Conservation (phyloP, 441 rosid species). For the Raphanus hybrid region DNA sequence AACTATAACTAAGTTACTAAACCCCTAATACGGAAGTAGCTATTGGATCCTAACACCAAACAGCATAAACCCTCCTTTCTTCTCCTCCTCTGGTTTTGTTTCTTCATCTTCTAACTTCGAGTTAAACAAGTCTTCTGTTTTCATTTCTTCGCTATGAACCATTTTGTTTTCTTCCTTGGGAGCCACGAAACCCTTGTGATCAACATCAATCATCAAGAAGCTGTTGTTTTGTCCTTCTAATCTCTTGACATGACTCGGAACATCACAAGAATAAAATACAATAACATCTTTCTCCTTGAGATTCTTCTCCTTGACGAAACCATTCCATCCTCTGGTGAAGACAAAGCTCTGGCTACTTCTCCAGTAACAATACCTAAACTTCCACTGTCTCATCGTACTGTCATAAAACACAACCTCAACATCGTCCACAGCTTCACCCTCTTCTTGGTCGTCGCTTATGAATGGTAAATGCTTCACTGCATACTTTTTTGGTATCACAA, state of each 20-base stretch:
- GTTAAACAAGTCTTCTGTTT: conserved; percentile 31
- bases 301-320: conserved; percentile 7
- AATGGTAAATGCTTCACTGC: conserved; percentile 1
- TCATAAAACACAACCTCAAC: background rate
- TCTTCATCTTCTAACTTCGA: conserved; percentile 29
- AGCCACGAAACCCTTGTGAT: conserved; percentile 21
- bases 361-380: conserved; percentile 7
- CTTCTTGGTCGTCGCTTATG: conserved; percentile 3
- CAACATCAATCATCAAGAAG: conserved; percentile 57
- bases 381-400: background rate
- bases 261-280: background rate
- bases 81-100: conserved; percentile 28
- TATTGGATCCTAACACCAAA: conserved; percentile 67
- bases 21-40: conserved; percentile 2
- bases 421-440: background rate
- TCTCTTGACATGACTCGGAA: conserved; percentile 1
- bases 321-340: conserved; percentile 1
- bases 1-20: conserved; percentile 20
- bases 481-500: background rate
- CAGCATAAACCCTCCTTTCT: conserved; percentile 52
- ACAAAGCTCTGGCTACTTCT: conserved; percentile 8
- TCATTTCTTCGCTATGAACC: conserved; percentile 26
- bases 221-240: conserved; percentile 32
- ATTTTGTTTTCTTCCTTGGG: conserved; percentile 17
- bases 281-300: conserved; percentile 1